These are phyloP conservation scores for Neurospora intermedia DNA, from an alignment of 495 filamentous ascomycete species.

Conservation along the genomic window DNA sequence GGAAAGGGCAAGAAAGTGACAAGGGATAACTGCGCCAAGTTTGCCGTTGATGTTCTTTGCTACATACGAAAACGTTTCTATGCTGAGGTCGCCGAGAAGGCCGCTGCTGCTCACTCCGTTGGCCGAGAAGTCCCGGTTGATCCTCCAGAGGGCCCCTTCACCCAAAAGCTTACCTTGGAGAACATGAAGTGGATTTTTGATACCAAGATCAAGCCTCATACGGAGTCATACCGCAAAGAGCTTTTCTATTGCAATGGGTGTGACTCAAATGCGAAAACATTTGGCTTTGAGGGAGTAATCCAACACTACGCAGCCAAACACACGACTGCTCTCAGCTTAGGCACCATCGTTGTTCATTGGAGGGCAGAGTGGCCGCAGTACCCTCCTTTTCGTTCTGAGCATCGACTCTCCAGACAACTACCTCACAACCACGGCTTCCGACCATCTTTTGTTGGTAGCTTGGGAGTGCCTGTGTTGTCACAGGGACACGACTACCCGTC, in stretches of 20 bases:
- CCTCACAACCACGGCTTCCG: conserved; percentile 1
- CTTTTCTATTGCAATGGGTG: conserved; percentile 66
- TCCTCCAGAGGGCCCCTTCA: conserved; percentile 42
- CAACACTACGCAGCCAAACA: conserved; percentile 79
- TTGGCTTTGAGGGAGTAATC: conserved; percentile 65
- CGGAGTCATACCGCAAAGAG: conserved; percentile 51
- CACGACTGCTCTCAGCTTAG: conserved; percentile 52
- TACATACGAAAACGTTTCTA: conserved; percentile 54
- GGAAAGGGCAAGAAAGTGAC: conserved; percentile 42
- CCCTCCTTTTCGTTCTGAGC: conserved; percentile 56
- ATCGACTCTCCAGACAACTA: conserved; percentile 25
- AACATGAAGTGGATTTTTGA: conserved; percentile 83
- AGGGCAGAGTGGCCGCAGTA: conserved; percentile 66
- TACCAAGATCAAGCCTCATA: conserved; percentile 57
- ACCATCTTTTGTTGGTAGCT: neutral
- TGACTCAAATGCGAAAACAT: conserved; percentile 48
- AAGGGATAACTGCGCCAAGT: conserved; percentile 47
- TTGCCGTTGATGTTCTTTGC: conserved; percentile 56
- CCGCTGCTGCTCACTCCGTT: conserved; percentile 31
- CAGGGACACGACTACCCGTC: conserved; percentile 27
- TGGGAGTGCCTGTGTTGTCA: conserved; percentile 2
- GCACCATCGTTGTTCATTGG: conserved; percentile 64
- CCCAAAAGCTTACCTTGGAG: conserved; percentile 55
- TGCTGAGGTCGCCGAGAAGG: conserved; percentile 41
- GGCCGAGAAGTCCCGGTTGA: conserved; percentile 30